Evolutionary conservation across 768 basidiomycete genomes (phyloP).

Genomic region (Lentinula edodes): DNA sequence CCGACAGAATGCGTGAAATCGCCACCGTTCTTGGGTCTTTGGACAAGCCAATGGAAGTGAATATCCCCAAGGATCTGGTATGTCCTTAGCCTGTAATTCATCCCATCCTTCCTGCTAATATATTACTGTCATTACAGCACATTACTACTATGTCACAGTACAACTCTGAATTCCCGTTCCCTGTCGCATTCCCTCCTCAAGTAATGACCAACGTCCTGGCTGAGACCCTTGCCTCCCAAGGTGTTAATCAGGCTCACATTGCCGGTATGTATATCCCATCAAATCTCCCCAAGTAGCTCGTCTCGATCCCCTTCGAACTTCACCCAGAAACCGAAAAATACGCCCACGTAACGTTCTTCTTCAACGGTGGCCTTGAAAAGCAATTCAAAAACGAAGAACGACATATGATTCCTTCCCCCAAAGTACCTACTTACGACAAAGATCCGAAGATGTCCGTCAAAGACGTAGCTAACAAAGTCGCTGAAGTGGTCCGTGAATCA

Average conservation of each 20-base stretch:
- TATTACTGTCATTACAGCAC: constrained; percentile 34
- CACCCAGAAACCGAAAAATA: constrained; percentile 89
- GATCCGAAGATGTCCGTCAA: constrained; percentile 88
- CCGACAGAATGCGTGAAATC: constrained; percentile 94
- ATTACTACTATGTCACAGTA: constrained; percentile 95
- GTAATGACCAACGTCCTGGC: constrained; percentile 92
- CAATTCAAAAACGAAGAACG: constrained; percentile 82
- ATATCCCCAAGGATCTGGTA: constrained; percentile 77
- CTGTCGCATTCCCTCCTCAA: constrained; percentile 90
- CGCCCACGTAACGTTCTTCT: constrained; percentile 97
- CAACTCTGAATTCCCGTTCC: constrained; percentile 87
- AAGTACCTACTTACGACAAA: constrained; percentile 92
- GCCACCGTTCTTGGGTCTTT: constrained; percentile 72
- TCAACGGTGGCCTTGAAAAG: constrained; percentile 95
- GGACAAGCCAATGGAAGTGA: constrained; percentile 80
- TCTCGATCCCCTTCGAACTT: not conserved
- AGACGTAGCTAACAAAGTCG: constrained; percentile 88
- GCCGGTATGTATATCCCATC: constrained; percentile 47
- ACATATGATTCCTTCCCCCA: constrained; percentile 86
- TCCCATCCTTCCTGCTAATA: not conserved
- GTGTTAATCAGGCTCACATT: constrained; percentile 81
- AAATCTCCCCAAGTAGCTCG: not conserved
- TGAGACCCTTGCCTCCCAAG: constrained; percentile 81
- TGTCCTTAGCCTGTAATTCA: constrained; percentile 16
- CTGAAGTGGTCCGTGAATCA: constrained; percentile 65